Percentiles rank a stretch among this genome's conserved stretches.
These are phyloP conservation scores for Mycena indigotica DNA, from an alignment of 768 basidiomycete species.

Conservation along the genomic window DNA sequence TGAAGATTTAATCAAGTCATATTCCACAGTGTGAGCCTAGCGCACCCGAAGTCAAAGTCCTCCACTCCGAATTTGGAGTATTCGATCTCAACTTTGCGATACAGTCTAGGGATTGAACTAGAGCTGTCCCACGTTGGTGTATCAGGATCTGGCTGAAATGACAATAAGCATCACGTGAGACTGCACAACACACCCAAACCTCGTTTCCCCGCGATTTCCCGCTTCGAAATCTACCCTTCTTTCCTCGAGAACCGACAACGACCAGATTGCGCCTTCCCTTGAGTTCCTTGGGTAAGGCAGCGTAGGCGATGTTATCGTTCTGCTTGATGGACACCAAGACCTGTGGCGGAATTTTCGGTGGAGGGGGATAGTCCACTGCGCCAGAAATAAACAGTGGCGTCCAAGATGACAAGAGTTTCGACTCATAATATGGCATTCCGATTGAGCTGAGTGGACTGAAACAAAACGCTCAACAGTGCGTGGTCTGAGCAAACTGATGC, in stretches of 20 bases:
- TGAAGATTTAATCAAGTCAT: constrained; percentile 32
- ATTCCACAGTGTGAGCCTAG: not conserved
- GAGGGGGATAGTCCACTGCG: constrained; percentile 60
- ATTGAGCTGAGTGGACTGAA: constrained; percentile 83
- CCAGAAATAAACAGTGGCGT: constrained; percentile 45
- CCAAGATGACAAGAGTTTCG: constrained; percentile 75
- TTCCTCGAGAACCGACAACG: constrained; percentile 50
- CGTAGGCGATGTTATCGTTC: constrained; percentile 90
- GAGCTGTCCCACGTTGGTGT: constrained; percentile 53
- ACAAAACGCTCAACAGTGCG: not conserved
- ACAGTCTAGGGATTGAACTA: constrained; percentile 74
- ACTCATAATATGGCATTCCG: constrained; percentile 84
- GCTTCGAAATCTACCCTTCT: constrained; percentile 80
- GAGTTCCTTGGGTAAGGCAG: constrained; percentile 82
- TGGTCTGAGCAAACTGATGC: constrained; percentile 24
- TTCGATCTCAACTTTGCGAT: constrained; percentile 94
- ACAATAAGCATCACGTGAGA: constrained; percentile 8
- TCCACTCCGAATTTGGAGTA: constrained; percentile 99
- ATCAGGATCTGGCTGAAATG: constrained; percentile 56
- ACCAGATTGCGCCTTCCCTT: constrained; percentile 83
- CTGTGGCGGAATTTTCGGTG: constrained; percentile 77
- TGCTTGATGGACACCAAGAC: constrained; percentile 78
- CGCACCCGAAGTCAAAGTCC: constrained; percentile 92
- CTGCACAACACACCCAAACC: constrained; percentile 33
- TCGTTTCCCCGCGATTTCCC: constrained; percentile 60